Percentiles rank a stretch among this genome's conserved stretches.
Conservation (phyloP, 352 stramenopile species). For the Pythium aphanidermatum region DNA sequence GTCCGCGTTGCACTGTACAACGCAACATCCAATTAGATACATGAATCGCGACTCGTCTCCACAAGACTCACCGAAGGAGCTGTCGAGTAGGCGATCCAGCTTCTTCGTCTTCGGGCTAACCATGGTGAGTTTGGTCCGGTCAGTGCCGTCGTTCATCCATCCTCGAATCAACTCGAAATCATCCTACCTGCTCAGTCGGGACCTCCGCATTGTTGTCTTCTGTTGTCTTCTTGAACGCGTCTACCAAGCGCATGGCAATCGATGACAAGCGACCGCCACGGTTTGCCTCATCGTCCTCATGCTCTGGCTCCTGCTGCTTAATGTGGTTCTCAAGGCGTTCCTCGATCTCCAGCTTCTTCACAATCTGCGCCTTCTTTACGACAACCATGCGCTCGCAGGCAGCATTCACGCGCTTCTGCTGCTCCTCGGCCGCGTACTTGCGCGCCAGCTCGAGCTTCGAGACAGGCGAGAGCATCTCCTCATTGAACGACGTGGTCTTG, state of each 20-base stretch:
- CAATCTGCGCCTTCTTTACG: constrained; percentile 42
- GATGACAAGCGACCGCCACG: constrained; percentile 17
- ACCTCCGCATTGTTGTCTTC: neutral
- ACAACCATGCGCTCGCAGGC: constrained; percentile 47
- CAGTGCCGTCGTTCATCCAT: too few relatives aligned
- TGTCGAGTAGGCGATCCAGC: constrained; percentile 18
- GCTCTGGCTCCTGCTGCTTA: constrained; percentile 24
- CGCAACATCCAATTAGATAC: neutral
- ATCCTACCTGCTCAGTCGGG: constrained; percentile 2
- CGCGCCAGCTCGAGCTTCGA: constrained; percentile 74
- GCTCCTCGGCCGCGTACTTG: constrained; percentile 48
- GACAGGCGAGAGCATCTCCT: constrained; percentile 50
- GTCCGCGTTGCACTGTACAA: constrained; percentile 23
- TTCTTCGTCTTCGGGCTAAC: constrained; percentile 1
- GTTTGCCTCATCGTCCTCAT: constrained; percentile 26
- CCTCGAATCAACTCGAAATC: too few relatives aligned
- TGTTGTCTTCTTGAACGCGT: constrained; percentile 16
- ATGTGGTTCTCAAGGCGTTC: constrained; percentile 34
- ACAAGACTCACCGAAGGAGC: constrained; percentile 25
- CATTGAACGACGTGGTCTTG: constrained; percentile 28
- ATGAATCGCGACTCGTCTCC: too few relatives aligned
- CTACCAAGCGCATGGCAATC: constrained; percentile 19
- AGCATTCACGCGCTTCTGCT: constrained; percentile 60
- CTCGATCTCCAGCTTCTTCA: constrained; percentile 56
- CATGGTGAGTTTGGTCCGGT: neutral